These are phyloP conservation scores for Solanum hybrid DNA, from an alignment of 305 asterid species.

Conservation along the genomic window DNA sequence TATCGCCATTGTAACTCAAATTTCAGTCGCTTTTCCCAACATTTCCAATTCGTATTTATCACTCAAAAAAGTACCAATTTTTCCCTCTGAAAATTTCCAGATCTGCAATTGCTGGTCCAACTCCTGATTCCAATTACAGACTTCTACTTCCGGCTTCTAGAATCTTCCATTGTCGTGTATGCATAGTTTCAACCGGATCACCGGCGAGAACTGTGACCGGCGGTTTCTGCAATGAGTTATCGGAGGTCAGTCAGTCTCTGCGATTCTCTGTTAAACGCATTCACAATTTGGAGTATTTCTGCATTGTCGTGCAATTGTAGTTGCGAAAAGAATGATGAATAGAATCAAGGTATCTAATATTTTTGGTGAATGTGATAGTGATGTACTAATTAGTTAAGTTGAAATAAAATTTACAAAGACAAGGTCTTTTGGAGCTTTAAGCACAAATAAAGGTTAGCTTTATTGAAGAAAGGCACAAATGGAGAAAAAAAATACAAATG, in stretches of 20 bases:
- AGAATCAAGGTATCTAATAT: neutral
- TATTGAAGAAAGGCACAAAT: neutral
- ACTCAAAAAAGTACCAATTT: neutral
- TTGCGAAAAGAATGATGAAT: neutral
- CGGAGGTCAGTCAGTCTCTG: slow-evolving; percentile 32
- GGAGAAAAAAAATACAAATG: neutral
- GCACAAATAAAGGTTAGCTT: neutral
- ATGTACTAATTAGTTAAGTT: neutral
- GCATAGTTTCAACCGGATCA: neutral
- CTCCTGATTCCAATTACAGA: neutral
- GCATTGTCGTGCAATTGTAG: neutral
- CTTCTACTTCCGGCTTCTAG: neutral
- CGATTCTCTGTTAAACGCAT: neutral
- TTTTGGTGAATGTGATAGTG: neutral
- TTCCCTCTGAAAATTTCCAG: neutral
- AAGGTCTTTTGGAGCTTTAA: neutral
- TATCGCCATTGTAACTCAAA: neutral
- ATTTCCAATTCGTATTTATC: neutral
- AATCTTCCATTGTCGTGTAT: neutral
- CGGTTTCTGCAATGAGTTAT: slow-evolving; percentile 23
- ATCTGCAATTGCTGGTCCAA: neutral
- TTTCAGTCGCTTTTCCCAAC: neutral
- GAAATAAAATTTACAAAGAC: neutral
- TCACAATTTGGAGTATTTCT: neutral
- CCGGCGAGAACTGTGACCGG: neutral